These are phyloP conservation scores for Diplodia seriata DNA, from an alignment of 2,329 filamentous ascomycete species.

Conservation along the genomic window DNA sequence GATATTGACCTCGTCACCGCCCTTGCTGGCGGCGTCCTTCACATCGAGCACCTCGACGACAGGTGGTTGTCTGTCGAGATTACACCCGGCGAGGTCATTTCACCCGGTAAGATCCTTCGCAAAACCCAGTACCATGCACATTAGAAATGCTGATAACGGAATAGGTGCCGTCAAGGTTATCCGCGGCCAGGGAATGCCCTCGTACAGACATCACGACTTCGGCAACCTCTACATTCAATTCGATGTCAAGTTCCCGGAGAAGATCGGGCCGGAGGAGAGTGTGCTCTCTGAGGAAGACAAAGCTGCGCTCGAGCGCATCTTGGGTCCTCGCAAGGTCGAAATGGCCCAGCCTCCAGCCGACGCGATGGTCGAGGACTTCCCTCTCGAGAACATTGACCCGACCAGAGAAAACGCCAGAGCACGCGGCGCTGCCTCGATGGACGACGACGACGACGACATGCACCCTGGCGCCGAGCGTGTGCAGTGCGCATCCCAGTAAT, in stretches of 20 bases:
- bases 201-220: slow-evolving; percentile 89
- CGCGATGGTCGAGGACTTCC: slow-evolving; percentile 88
- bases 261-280: slow-evolving; percentile 53
- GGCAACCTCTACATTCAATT: slow-evolving; percentile 98
- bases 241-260: slow-evolving; percentile 90
- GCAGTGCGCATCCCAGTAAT: slow-evolving; percentile 87
- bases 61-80: slow-evolving; percentile 96
- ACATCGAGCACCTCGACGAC: slow-evolving; percentile 95
- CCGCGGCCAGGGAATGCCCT: slow-evolving; percentile 96
- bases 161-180: slow-evolving; percentile 90
- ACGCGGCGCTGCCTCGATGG: slow-evolving; percentile 64
- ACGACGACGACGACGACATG: slow-evolving; percentile 70
- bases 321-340: slow-evolving; percentile 71
- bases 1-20: slow-evolving; percentile 97
- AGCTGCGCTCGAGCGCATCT: slow-evolving; percentile 78
- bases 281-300: slow-evolving; percentile 70
- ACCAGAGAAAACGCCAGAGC: slow-evolving; percentile 69
- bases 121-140: neutral
- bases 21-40: slow-evolving; percentile 87
- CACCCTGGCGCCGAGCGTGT: slow-evolving; percentile 75
- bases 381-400: slow-evolving; percentile 82
- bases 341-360: slow-evolving; percentile 75
- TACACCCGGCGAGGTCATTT: slow-evolving; percentile 90
- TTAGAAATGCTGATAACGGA: slow-evolving; percentile 14
- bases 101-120: slow-evolving; percentile 72